Evolutionary conservation across 768 basidiomycete species (phyloP).

Genomic region (Coprinopsis marcescibilis): DNA sequence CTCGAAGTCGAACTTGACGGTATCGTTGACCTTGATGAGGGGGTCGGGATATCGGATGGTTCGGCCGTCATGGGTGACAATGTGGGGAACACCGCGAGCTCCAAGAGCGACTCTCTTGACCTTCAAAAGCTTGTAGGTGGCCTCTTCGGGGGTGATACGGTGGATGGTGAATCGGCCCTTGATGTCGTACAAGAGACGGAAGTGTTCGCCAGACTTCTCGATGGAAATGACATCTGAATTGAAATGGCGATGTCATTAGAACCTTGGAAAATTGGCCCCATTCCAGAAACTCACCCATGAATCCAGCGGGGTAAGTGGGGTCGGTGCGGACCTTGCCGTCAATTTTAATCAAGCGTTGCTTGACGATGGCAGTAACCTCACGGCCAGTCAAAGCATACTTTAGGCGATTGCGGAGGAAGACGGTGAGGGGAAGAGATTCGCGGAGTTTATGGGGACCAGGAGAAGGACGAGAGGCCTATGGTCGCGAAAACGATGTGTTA

Average conservation of each 20-base stretch:
- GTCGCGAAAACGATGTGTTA: slow-evolving; percentile 4
- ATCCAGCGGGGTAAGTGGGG: slow-evolving; percentile 93
- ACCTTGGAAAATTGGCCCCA: slow-evolving; percentile 1
- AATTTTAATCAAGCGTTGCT: slow-evolving; percentile 96
- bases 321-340: slow-evolving; percentile 99
- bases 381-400: slow-evolving; percentile 98
- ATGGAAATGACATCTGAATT: slow-evolving; percentile 86
- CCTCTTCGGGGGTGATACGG: slow-evolving; percentile 97
- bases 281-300: slow-evolving; percentile 69
- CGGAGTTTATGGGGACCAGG: slow-evolving; percentile 99
- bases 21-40: slow-evolving; percentile 91
- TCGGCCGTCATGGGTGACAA: slow-evolving; percentile 98
- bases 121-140: slow-evolving; percentile 92
- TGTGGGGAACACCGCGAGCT: slow-evolving; percentile 88
- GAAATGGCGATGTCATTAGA: neutral
- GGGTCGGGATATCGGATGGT: slow-evolving; percentile 99
- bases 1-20: slow-evolving; percentile 94
- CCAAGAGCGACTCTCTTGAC: slow-evolving; percentile 91
- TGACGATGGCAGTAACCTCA: slow-evolving; percentile 93
- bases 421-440: slow-evolving; percentile 93
- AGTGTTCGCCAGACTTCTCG: slow-evolving; percentile 98
- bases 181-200: slow-evolving; percentile 98
- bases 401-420: slow-evolving; percentile 98
- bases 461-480: slow-evolving; percentile 96
- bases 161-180: slow-evolving; percentile 99